Conservation (phyloP, 2,329 filamentous ascomycete species). For the Aspergillus fructus region DNA sequence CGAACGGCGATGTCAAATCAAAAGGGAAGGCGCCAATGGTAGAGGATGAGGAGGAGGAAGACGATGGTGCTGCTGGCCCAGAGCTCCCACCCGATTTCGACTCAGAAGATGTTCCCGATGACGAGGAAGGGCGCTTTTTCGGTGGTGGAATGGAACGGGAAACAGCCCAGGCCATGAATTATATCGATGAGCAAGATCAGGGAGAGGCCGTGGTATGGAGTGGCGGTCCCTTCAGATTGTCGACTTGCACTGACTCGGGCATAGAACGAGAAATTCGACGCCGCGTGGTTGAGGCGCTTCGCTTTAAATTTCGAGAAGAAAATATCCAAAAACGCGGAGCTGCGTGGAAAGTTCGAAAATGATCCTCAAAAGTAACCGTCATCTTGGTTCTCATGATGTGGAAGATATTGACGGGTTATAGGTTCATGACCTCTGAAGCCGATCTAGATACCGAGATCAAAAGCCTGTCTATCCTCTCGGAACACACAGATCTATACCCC, state of each 20-base stretch:
- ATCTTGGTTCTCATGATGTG: neutral
- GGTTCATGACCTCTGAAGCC: constrained; percentile 78
- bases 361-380: constrained; percentile 67
- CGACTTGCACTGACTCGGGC: constrained; percentile 21
- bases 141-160: constrained; percentile 82
- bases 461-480: constrained; percentile 77
- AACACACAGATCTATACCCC: constrained; percentile 78
- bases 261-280: constrained; percentile 73
- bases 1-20: constrained; percentile 51
- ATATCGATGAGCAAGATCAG: constrained; percentile 69
- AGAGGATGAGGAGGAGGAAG: constrained; percentile 48
- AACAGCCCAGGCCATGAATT: constrained; percentile 83
- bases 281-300: constrained; percentile 76
- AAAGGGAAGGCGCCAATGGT: constrained; percentile 47
- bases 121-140: constrained; percentile 94
- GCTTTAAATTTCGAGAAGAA: constrained; percentile 84
- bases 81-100: constrained; percentile 58
- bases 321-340: constrained; percentile 85
- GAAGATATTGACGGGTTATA: constrained; percentile 26
- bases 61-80: constrained; percentile 52
- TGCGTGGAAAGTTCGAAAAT: constrained; percentile 79
- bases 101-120: constrained; percentile 63
- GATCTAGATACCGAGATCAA: constrained; percentile 90
- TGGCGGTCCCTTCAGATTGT: neutral
- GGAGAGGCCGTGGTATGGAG: constrained; percentile 46